Percentiles rank a stretch among this genome's conserved stretches.
phyloP scores from a whole-genome alignment of 1,284 basidiomycete genomes.

The Malassezia sp. region DNA sequence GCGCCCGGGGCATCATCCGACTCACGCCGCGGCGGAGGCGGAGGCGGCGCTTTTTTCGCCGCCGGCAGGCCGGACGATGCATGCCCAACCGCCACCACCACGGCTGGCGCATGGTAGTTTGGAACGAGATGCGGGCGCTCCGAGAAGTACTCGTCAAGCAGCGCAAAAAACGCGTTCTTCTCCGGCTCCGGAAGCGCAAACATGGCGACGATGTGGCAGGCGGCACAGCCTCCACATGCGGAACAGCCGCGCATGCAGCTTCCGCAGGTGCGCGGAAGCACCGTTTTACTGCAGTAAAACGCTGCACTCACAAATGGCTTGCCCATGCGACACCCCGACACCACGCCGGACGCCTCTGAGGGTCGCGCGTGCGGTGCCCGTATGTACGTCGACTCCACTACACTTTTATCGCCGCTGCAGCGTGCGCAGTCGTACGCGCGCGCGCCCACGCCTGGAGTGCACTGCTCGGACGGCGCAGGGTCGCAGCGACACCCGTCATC shows the following conservation, averaged over 20 bases:
- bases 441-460: conserved; percentile 50
- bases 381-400: too few relatives aligned
- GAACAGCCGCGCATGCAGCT: neutral
- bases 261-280: too few relatives aligned
- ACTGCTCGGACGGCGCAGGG: conserved; percentile 60
- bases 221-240: conserved; percentile 3
- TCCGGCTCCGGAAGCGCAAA: conserved; percentile 18
- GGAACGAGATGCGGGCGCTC: conserved; percentile 23
- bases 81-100: neutral
- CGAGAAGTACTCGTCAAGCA: conserved; percentile 38
- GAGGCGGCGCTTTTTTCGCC: neutral
- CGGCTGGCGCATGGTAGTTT: neutral
- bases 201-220: conserved; percentile 16
- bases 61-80: neutral
- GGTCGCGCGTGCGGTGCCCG: too few relatives aligned
- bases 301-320: too few relatives aligned
- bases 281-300: too few relatives aligned
- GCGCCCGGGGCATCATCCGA: neutral
- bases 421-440: too few relatives aligned
- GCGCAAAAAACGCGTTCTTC: conserved; percentile 27
- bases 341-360: too few relatives aligned
- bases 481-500: conserved; percentile 64
- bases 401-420: too few relatives aligned
- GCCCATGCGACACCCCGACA: too few relatives aligned
- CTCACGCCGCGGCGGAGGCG: neutral